Percentiles rank a stretch among this genome's conserved stretches.
Conservation (phyloP, 2,329 filamentous ascomycete genomes). For the Sarocladium oryzae region DNA sequence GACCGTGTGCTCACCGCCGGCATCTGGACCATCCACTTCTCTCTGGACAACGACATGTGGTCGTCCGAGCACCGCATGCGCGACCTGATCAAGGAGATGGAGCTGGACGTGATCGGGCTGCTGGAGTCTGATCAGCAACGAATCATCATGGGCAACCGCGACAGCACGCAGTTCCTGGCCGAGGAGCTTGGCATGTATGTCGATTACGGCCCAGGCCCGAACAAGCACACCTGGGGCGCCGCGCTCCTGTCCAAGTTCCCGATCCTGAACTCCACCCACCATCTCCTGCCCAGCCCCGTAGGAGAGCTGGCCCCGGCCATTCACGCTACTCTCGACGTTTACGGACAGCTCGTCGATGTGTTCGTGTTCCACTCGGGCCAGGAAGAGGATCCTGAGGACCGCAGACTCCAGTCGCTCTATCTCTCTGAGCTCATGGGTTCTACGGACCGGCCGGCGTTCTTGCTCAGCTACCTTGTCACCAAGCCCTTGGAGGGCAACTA, state of each 20-base stretch:
- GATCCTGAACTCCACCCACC: conserved; percentile 93
- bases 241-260: conserved; percentile 95
- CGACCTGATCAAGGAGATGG: conserved; percentile 84
- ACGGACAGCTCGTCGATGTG: conserved; percentile 83
- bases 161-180: conserved; percentile 89
- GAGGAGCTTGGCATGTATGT: conserved; percentile 99
- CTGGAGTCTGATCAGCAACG: conserved; percentile 90
- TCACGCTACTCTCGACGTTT: conserved; percentile 90
- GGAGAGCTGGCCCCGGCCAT: conserved; percentile 95
- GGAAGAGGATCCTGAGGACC: conserved; percentile 90
- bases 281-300: conserved; percentile 86
- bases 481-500: conserved; percentile 91
- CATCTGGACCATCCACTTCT: conserved; percentile 99
- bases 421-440: conserved; percentile 82
- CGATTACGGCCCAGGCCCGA: conserved; percentile 92
- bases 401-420: conserved; percentile 80
- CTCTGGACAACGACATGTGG: conserved; percentile 98
- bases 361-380: conserved; percentile 99
- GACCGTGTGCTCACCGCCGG: conserved; percentile 86
- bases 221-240: conserved; percentile 97
- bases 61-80: conserved; percentile 91
- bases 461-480: conserved; percentile 89
- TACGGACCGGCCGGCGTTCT: conserved; percentile 69
- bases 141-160: conserved; percentile 99
- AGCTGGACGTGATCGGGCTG: conserved; percentile 94